A percentile compares a stretch with the other conserved stretches of the same genome.
Evolutionary conservation across 768 basidiomycete species (phyloP).

Genomic region (Cyclocybe aegerita): DNA sequence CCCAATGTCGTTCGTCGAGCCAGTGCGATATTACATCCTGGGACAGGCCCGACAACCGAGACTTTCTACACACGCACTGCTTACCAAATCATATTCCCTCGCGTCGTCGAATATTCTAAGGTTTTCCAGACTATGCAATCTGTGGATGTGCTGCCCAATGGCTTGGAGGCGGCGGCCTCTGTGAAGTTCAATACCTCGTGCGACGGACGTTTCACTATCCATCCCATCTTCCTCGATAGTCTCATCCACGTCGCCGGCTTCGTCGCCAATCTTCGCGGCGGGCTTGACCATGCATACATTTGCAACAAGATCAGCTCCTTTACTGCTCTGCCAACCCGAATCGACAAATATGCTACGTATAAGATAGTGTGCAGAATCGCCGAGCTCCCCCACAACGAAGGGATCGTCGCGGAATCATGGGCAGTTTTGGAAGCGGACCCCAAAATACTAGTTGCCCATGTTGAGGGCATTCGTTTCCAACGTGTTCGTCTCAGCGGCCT

Average conservation of each 20-base stretch:
- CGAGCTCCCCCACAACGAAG: constrained; percentile 40
- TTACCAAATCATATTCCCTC: constrained; percentile 69
- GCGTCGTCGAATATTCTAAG: constrained; percentile 62
- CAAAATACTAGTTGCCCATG: constrained; percentile 48
- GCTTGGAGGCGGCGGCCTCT: constrained; percentile 51
- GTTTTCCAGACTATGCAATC: constrained; percentile 58
- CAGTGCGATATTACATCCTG: constrained; percentile 26
- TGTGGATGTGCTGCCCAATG: constrained; percentile 46
- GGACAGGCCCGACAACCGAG: constrained; percentile 30
- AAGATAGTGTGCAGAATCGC: constrained; percentile 50
- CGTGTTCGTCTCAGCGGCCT: constrained; percentile 52
- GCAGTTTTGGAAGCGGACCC: constrained; percentile 41
- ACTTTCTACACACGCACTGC: constrained; percentile 53
- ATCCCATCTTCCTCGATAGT: constrained; percentile 65
- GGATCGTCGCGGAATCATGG: constrained; percentile 51
- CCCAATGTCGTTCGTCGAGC: constrained; percentile 34
- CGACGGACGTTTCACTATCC: constrained; percentile 36
- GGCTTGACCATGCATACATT: constrained; percentile 56
- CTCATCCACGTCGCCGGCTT: constrained; percentile 72
- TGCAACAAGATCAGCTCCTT: constrained; percentile 56
- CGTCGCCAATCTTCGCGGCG: constrained; percentile 57
- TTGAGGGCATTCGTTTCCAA: constrained; percentile 61
- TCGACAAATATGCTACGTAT: constrained; percentile 43
- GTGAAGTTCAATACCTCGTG: constrained; percentile 39
- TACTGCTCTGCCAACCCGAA: constrained; percentile 40